phyloP scores from a whole-genome alignment of 805 yeast genomes.

The Ogataea pini region DNA sequence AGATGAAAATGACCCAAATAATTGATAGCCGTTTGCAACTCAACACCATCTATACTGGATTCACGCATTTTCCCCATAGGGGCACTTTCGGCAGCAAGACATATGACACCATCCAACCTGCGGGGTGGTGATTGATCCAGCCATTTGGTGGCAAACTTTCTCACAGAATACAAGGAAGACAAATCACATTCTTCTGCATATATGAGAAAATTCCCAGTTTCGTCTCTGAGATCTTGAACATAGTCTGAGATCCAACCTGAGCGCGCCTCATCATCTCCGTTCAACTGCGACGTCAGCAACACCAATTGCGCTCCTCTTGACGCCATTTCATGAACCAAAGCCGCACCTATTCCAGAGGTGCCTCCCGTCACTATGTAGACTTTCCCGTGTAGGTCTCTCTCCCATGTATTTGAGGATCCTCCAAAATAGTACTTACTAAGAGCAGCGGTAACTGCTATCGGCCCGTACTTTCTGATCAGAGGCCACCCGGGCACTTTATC shows the following conservation, averaged over 20 bases:
- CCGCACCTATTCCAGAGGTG: constrained; percentile 86
- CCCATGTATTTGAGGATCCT: constrained; percentile 88
- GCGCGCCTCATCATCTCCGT: constrained; percentile 42
- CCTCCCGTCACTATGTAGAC: constrained; percentile 90
- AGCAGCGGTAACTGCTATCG: constrained; percentile 47
- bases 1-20: constrained; percentile 81
- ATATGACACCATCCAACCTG: constrained; percentile 83
- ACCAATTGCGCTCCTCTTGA: constrained; percentile 82
- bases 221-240: constrained; percentile 72
- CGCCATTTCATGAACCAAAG: constrained; percentile 74
- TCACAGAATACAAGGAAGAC: constrained; percentile 65
- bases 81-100: constrained; percentile 81
- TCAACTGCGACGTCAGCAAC: constrained; percentile 61
- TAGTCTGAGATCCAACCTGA: constrained; percentile 71
- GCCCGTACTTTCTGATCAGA: constrained; percentile 56
- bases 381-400: constrained; percentile 86
- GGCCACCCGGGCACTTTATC: constrained; percentile 75
- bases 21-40: constrained; percentile 79
- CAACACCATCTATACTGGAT: constrained; percentile 79
- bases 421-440: constrained; percentile 71
- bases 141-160: constrained; percentile 94
- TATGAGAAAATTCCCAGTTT: constrained; percentile 68
- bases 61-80: constrained; percentile 71
- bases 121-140: constrained; percentile 88
- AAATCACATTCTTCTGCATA: constrained; percentile 92